phyloP scores from a whole-genome alignment of 2,329 filamentous ascomycete genomes.

The Aureobasidium pullulans region DNA sequence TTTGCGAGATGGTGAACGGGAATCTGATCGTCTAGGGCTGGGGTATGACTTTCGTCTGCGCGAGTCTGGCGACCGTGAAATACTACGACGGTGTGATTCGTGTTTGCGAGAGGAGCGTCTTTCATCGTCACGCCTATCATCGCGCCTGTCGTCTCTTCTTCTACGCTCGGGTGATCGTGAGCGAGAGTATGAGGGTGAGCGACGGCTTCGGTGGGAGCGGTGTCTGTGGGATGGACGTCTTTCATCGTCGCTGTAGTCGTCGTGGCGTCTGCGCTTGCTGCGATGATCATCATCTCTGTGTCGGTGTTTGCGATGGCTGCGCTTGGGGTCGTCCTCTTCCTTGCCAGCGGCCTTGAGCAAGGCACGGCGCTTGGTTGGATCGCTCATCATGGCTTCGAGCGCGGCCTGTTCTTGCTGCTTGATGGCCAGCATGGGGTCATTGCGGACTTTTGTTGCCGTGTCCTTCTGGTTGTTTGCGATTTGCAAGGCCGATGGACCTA shows the following conservation, averaged over 20 bases:
- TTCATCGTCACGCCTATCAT: not conserved
- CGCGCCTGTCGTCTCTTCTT: not conserved
- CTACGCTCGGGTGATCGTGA: slow-evolving; percentile 26
- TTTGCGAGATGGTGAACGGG: slow-evolving; percentile 13
- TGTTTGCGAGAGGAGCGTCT: slow-evolving; percentile 3
- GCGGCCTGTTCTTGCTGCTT: slow-evolving; percentile 67
- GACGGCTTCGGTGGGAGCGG: slow-evolving; percentile 24
- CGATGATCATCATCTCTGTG: slow-evolving; percentile 26
- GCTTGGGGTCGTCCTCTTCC: slow-evolving; percentile 23
- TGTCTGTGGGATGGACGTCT: slow-evolving; percentile 25
- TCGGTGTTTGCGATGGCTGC: slow-evolving; percentile 23
- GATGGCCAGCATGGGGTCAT: slow-evolving; percentile 87
- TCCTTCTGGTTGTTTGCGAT: slow-evolving; percentile 70
- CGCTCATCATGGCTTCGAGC: slow-evolving; percentile 62
- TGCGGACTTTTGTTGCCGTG: slow-evolving; percentile 75
- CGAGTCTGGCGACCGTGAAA: slow-evolving; percentile 5
- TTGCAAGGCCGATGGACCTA: slow-evolving; percentile 50
- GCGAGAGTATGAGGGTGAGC: slow-evolving; percentile 29
- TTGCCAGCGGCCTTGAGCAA: slow-evolving; percentile 48
- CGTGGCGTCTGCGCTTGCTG: slow-evolving; percentile 25
- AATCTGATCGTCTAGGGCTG: slow-evolving; percentile 12
- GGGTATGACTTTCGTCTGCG: slow-evolving; percentile 12
- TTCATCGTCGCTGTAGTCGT: slow-evolving; percentile 26
- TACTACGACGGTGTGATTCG: not conserved
- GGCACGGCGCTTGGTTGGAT: slow-evolving; percentile 60